Evolutionary conservation across 164 flowering plant species (phyloP).

Genomic region (Aristolochia fimbriata): DNA sequence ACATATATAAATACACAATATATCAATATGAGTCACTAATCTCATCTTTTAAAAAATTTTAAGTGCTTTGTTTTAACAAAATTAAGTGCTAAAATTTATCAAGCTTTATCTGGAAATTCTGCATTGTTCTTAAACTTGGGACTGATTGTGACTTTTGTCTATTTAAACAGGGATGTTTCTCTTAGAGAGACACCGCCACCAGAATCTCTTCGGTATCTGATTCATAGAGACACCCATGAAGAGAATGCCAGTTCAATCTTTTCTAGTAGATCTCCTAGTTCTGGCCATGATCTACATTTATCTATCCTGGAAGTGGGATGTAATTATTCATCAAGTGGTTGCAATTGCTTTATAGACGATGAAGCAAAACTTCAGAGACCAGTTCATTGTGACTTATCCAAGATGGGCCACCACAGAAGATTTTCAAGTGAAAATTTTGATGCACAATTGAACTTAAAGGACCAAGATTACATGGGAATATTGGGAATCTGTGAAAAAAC

Average conservation of each 20-base stretch:
- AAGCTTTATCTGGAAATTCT: no score
- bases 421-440: background rate
- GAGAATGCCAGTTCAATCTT: conserved; percentile 9
- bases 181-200: conserved; percentile 1
- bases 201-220: conserved; percentile 8
- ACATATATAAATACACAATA: conserved; percentile 4
- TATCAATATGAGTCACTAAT: background rate
- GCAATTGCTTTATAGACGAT: conserved; percentile 15
- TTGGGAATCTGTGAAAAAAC: conserved; percentile 31
- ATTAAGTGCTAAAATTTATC: no score
- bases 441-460: background rate
- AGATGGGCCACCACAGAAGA: conserved; percentile 6
- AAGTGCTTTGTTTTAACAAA: no score
- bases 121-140: no score
- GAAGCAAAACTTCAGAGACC: conserved; percentile 10
- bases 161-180: conserved; percentile 19
- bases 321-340: conserved; percentile 9
- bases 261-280: conserved; percentile 20
- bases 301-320: conserved; percentile 17
- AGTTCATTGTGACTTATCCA: conserved; percentile 10
- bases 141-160: background rate
- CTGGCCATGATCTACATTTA: conserved; percentile 19
- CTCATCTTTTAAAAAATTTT: no score
- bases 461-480: conserved; percentile 18
- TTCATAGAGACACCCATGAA: conserved; percentile 18